Base-by-base conservation (phyloP, 139 green algal species). In the Ettlia oleoabundans region DNA sequence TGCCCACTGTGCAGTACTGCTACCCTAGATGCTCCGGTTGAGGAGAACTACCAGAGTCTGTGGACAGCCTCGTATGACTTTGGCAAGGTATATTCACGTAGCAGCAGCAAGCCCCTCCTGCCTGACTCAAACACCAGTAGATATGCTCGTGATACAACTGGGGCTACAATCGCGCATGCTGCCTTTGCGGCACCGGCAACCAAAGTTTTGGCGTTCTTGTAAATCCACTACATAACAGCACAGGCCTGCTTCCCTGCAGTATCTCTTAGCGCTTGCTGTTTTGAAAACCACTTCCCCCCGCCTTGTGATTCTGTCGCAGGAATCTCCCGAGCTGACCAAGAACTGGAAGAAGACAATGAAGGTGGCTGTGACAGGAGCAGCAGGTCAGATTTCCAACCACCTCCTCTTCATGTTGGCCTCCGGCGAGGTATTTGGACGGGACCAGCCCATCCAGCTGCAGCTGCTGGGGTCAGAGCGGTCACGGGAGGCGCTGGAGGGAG, bases 371-470 rank as follows among this genome's bases (percentile, higher is more conserved):
- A 88, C 78, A 8, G 84, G 94, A 35, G 94, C 94, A 4, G 94
- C 94, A 8, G 95, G 95, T 30, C 92, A 95, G 84, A 98, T 98
- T 41, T 91, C 91, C 68, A 98, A 98, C 87, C 95, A 98, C 80
- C 88, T 98, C 52, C 88, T 98, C 18, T 98, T 98, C 88, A 97
- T 96, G 94, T 86, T 96, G 58, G 92, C 92, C 3, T 92, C 87
- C 4, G 93, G 93, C 24, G 89, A 94, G 85, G 91, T 95, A 35
- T 98, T 95, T 87, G 95, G 95, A 43, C 86, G 90, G 40, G 91
- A 98, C 82, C 93, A 97, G 91, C 95, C 95, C 74, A 89, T 98
- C 19, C 80, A 85, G 1, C 90, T 98, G 71, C 90, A 95, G 77
- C 88, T 98, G 76, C 88, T 98, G 51, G 95, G 95, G 24, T 92